Evolutionary conservation across 768 basidiomycete species (phyloP).

Genomic region (Termitomyces heimii): DNA sequence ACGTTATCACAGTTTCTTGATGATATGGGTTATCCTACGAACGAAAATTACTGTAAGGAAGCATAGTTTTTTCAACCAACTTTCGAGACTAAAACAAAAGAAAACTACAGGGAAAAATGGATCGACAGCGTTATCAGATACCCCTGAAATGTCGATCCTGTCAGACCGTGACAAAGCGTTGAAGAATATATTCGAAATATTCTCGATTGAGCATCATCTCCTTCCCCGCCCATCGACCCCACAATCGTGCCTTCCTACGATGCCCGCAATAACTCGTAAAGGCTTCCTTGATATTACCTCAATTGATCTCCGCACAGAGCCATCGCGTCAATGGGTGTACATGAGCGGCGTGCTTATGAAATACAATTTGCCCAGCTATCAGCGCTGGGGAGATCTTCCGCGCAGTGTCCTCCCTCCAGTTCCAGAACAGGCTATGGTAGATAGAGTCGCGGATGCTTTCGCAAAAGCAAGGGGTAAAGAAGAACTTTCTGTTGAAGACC

Average conservation of each 20-base stretch:
- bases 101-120: constrained; percentile 6
- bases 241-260: not conserved
- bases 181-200: constrained; percentile 8
- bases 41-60: constrained; percentile 8
- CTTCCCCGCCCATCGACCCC: constrained; percentile 3
- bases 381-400: constrained; percentile 10
- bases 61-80: not conserved
- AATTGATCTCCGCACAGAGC: constrained; percentile 9
- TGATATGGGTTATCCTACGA: constrained; percentile 8
- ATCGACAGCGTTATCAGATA: not conserved
- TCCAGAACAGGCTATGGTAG: constrained; percentile 8
- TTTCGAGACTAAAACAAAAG: not conserved
- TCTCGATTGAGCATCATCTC: constrained; percentile 12
- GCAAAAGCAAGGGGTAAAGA: not conserved
- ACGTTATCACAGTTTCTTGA: constrained; percentile 9
- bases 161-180: constrained; percentile 2
- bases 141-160: not conserved
- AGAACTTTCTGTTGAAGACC: not conserved
- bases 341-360: constrained; percentile 3
- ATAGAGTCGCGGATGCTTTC: not conserved
- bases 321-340: constrained; percentile 8
- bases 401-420: constrained; percentile 7
- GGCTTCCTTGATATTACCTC: constrained; percentile 9
- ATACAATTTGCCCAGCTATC: constrained; percentile 10
- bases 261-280: constrained; percentile 12